A percentile compares a stretch with the other conserved stretches of the same genome.
Conservation (phyloP, 768 basidiomycete species). For the Mycena galericulata region DNA sequence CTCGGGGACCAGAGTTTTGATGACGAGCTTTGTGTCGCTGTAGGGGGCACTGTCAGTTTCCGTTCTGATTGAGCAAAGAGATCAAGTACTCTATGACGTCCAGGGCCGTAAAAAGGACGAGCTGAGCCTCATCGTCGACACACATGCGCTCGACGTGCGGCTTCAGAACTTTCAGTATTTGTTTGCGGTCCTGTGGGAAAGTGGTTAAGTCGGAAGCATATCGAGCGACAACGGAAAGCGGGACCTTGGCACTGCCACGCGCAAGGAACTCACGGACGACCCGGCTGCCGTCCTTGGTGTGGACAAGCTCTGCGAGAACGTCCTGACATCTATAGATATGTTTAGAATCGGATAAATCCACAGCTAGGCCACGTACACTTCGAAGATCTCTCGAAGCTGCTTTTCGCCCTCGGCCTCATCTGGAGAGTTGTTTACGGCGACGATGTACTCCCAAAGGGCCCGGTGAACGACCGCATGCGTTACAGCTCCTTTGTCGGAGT, state of each 20-base stretch:
- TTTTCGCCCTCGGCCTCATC: conserved; percentile 80
- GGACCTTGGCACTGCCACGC: conserved; percentile 83
- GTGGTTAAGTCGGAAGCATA: background rate
- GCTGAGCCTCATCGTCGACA: conserved; percentile 89
- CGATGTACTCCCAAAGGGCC: conserved; percentile 87
- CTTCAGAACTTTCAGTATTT: conserved; percentile 89
- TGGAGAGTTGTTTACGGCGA: conserved; percentile 65
- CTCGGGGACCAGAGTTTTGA: conserved; percentile 81
- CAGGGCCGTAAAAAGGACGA: conserved; percentile 89
- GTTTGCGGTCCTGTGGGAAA: conserved; percentile 90
- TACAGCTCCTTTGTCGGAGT: conserved; percentile 90
- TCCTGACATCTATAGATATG: conserved; percentile 75
- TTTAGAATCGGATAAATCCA: background rate
- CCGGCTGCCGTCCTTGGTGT: conserved; percentile 92
- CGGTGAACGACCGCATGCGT: conserved; percentile 91
- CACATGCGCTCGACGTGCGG: conserved; percentile 92
- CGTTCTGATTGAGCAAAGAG: background rate
- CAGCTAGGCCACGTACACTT: conserved; percentile 63
- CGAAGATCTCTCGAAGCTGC: conserved; percentile 82
- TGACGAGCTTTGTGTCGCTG: conserved; percentile 91
- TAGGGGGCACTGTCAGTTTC: conserved; percentile 1
- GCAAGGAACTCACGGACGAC: conserved; percentile 89
- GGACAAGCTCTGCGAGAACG: conserved; percentile 90
- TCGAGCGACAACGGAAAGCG: conserved; percentile 2
- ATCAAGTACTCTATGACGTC: conserved; percentile 86